Base-by-base conservation (phyloP, 768 basidiomycete species). In the Mycena pura region DNA sequence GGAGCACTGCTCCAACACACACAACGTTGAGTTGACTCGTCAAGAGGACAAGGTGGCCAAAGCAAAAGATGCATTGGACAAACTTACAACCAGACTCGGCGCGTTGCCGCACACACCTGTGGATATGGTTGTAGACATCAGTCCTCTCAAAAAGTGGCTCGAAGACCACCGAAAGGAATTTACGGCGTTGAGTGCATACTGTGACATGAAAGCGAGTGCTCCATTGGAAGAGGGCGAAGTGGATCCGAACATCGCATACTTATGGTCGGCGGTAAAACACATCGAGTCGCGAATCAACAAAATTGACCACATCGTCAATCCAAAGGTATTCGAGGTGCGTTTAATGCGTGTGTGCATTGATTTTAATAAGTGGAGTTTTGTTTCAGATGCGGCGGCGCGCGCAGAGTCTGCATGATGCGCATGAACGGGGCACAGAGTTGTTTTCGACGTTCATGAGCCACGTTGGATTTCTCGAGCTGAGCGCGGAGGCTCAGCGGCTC, bases 161-260 rank as follows among this genome's bases (percentile, higher is more conserved):
- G 32, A 43, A 6, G 45, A 21, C 49, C 31, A 58, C 24, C 62
- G 56, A 1, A 46, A 11, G 51, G 7, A 41, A 19, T 49, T 63
- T 5, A 46, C 46, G n/a, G 44, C 17, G 50, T 47, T 53, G 19
- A 47, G 41, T 25, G 21, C n/a, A 40, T 53, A 28, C 34, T 63
- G 56, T 40, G 56, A 63, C 5, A n/a, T n/a, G n/a, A n/a, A n/a
- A n/a, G n/a, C n/a, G 48, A 40, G 13, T 36, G 36, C 56, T 17
- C 62, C 62, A 39, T 32, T 34, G 44, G 62, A 63, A 17, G 62
- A 63, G 6, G 62, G 62, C 8, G 38, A 63, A 32, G 50, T 63
- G 31, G 44, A 63, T 39, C 62, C 62, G 8, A n/a, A 41, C 11
- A 39, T 63, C 17, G 62, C 52, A 15, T n/a, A 7, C 3, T 15